Evolutionary conservation across 805 yeast species (phyloP).

Genomic region (Myxozyma nipponensis): DNA sequence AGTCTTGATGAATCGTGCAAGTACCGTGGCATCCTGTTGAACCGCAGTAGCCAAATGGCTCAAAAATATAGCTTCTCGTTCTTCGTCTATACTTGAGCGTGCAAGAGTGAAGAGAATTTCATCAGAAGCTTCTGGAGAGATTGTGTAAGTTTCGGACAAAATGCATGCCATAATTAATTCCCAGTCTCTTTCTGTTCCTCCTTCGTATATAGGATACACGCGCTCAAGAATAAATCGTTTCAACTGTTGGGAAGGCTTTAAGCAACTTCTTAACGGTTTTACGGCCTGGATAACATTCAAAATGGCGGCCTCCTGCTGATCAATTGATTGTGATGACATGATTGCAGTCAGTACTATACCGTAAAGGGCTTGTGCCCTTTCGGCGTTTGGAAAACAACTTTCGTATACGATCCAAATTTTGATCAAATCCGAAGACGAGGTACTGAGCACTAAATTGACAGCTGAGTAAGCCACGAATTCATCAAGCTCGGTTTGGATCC

Average conservation of each 20-base stretch:
- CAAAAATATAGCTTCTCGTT: slow-evolving; percentile 38
- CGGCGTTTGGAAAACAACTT: neutral
- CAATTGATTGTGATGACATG: slow-evolving; percentile 7
- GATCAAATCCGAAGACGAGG: slow-evolving; percentile 7
- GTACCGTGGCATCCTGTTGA: slow-evolving; percentile 6
- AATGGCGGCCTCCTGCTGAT: slow-evolving; percentile 6
- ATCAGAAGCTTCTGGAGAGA: slow-evolving; percentile 4
- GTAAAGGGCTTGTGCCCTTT: slow-evolving; percentile 2
- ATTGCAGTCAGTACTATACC: neutral
- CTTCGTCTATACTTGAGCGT: slow-evolving; percentile 3
- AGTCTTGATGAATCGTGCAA: slow-evolving; percentile 37
- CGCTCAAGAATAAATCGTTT: slow-evolving; percentile 7
- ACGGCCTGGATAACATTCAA: slow-evolving; percentile 5
- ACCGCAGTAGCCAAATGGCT: slow-evolving; percentile 12
- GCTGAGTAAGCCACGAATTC: slow-evolving; percentile 11
- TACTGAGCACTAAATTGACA: slow-evolving; percentile 6
- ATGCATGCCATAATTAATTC: slow-evolving; percentile 11
- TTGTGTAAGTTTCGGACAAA: neutral
- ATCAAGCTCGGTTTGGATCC: neutral
- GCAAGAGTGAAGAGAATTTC: slow-evolving; percentile 8
- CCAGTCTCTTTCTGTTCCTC: slow-evolving; percentile 10
- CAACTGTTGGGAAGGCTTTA: slow-evolving; percentile 3
- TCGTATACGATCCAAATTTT: slow-evolving; percentile 16
- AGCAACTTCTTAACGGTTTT: neutral
- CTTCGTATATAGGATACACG: slow-evolving; percentile 7